These are phyloP conservation scores for Allium fistulosum DNA, from an alignment of 106 monocot species.

Conservation along the genomic window DNA sequence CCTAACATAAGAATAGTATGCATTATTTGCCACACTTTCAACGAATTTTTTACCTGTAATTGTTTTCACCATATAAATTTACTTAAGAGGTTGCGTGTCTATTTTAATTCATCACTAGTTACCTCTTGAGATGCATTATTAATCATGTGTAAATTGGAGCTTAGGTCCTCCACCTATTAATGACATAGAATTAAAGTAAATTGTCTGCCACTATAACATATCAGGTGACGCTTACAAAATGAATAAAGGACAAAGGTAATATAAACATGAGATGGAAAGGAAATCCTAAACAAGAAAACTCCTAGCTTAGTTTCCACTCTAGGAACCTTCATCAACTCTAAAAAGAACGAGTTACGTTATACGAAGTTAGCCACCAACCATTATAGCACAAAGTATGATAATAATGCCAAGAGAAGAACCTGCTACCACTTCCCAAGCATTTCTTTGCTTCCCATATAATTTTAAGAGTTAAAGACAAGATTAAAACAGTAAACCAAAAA, in stretches of 20 bases:
- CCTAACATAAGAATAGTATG: slow-evolving; percentile 98
- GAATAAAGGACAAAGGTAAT: background rate
- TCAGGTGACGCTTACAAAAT: background rate
- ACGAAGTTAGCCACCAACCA: slow-evolving; percentile 7
- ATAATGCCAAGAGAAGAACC: slow-evolving; percentile 28
- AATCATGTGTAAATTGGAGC: slow-evolving; percentile 70
- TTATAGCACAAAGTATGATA: slow-evolving; percentile 6
- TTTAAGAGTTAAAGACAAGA: slow-evolving; percentile 37
- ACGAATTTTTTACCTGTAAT: slow-evolving; percentile 72
- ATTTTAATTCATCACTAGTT: no score
- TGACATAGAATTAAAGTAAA: background rate
- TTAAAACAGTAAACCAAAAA: background rate
- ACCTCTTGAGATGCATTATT: no score
- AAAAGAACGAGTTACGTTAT: slow-evolving; percentile 64
- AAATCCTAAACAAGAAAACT: slow-evolving; percentile 90
- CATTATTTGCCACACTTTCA: slow-evolving; percentile 92
- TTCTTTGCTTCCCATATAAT: slow-evolving; percentile 72
- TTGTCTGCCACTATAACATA: background rate
- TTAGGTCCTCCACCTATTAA: slow-evolving; percentile 73
- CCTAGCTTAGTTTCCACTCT: slow-evolving; percentile 89
- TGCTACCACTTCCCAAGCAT: slow-evolving; percentile 94
- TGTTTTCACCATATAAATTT: slow-evolving; percentile 7
- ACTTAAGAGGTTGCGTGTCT: background rate
- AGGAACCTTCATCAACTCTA: no score
- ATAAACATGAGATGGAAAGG: slow-evolving; percentile 75